Conservation (phyloP, 2,329 filamentous ascomycete species). For the Colletotrichum magnum region DNA sequence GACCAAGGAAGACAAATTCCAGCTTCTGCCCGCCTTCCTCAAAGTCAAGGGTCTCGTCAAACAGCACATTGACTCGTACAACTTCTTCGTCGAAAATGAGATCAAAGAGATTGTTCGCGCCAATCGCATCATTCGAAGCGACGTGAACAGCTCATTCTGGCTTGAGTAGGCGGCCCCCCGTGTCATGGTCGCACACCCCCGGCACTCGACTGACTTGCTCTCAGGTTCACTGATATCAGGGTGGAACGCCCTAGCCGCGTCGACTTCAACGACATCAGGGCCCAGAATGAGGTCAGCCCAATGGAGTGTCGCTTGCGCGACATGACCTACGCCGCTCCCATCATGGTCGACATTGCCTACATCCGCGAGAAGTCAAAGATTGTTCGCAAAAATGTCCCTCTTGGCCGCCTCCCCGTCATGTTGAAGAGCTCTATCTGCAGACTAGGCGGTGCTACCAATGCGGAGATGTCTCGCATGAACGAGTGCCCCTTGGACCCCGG, state of each 20-base stretch:
- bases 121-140: constrained; percentile 89
- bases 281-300: constrained; percentile 84
- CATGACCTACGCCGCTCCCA: constrained; percentile 97
- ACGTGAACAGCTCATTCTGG: constrained; percentile 93
- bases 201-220: constrained; percentile 12
- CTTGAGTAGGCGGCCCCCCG: constrained; percentile 71
- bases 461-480: constrained; percentile 91
- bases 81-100: constrained; percentile 97
- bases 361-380: constrained; percentile 84
- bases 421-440: constrained; percentile 95
- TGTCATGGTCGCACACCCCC: neutral
- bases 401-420: constrained; percentile 97
- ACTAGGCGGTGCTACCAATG: constrained; percentile 84
- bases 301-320: constrained; percentile 97
- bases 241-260: constrained; percentile 85
- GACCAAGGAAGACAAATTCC: constrained; percentile 90
- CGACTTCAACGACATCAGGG: constrained; percentile 80
- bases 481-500: constrained; percentile 97
- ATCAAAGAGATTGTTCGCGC: constrained; percentile 97
- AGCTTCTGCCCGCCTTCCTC: constrained; percentile 94
- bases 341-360: constrained; percentile 93
- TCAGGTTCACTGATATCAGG: constrained; percentile 85
- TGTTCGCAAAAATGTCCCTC: constrained; percentile 81
- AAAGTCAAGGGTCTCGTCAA: constrained; percentile 98
- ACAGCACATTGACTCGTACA: constrained; percentile 98